Conservation (phyloP, 2,329 filamentous ascomycete genomes). For the Ceratocystis harringtonii region DNA sequence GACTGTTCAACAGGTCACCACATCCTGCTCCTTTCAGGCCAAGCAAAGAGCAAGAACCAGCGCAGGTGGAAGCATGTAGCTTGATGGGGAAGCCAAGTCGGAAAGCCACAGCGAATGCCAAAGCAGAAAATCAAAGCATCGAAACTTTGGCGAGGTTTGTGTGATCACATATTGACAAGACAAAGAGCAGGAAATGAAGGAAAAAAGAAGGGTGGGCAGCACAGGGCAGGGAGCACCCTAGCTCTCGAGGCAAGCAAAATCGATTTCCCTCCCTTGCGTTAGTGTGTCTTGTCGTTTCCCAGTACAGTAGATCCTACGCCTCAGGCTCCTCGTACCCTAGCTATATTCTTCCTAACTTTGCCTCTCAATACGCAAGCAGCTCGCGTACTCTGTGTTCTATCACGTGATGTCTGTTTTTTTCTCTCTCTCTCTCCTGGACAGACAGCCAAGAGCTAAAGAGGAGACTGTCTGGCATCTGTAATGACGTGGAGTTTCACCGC, state of each 20-base stretch:
- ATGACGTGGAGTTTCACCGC: neutral
- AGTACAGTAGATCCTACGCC: no score
- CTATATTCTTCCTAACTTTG: no score
- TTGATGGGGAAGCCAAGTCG: neutral
- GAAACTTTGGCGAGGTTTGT: neutral
- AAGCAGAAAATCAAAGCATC: neutral
- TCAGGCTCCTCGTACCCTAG: no score
- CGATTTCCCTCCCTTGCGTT: neutral
- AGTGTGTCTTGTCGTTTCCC: no score
- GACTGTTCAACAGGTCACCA: no score
- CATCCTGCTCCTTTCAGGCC: neutral
- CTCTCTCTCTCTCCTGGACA: no score
- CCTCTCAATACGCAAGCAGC: neutral
- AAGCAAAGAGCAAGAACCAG: neutral
- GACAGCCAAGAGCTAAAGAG: no score
- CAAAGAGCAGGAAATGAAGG: neutral
- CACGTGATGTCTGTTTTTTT: no score
- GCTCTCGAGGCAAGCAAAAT: neutral
- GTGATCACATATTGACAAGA: neutral
- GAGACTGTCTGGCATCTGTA: neutral
- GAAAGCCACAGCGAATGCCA: neutral
- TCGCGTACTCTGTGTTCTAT: no score
- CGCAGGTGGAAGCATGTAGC: neutral
- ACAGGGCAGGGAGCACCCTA: neutral
- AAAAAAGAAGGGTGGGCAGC: neutral